Evolutionary conservation across 2,329 filamentous ascomycete species (phyloP), one percentile per base, ranked within the genome.

Genomic region (Alternaria gansuensis): DNA sequence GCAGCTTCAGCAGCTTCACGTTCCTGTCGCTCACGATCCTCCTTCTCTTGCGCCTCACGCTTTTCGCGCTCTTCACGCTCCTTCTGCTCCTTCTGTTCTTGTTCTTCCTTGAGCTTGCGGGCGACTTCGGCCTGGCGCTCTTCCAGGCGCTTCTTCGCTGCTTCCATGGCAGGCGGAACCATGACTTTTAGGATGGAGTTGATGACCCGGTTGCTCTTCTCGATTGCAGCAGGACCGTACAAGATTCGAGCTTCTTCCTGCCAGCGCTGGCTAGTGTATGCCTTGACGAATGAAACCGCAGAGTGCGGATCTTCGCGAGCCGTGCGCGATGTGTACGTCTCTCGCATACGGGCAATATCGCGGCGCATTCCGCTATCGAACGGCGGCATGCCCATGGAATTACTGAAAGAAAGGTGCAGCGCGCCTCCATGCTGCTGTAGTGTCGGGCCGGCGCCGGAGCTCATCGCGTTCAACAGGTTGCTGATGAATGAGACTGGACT

Each of bases 191-290:
- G 82, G 26, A 99, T 85, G 2, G 87, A 84, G 65, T 86, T 89
- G 63, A 89, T 79, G 14, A 96, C 82, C 52, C 86, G 86, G 60
- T 85, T 82, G 2, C 88, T 85, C 72, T 90, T 90, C 48, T 97
- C 93, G 3, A 85, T 74, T 51, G 89, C 85, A 48, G 80, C 83
- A 23, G 82, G 79, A 26, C 91, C 90, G 76, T 95, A 98, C 0
- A 98, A 84, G 76, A 99, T 88, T 63, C 90, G 88, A 8, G 93
- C 89, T 76, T 98, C 96, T 72, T 97, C 92, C 72, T 91, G 87
- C 89, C 96, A 99, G 61, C 95, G 89, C 52, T 85, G 84, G 54
- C 85, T 82, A 1, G 95, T 98, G 8, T 86, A 83, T 36, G 87
- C 86, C 8, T 92, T 83, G 21, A 84, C 81, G 75, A 98, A 98